phyloP scores from a whole-genome alignment of 495 filamentous ascomycete genomes.

The Zalerion maritima region DNA sequence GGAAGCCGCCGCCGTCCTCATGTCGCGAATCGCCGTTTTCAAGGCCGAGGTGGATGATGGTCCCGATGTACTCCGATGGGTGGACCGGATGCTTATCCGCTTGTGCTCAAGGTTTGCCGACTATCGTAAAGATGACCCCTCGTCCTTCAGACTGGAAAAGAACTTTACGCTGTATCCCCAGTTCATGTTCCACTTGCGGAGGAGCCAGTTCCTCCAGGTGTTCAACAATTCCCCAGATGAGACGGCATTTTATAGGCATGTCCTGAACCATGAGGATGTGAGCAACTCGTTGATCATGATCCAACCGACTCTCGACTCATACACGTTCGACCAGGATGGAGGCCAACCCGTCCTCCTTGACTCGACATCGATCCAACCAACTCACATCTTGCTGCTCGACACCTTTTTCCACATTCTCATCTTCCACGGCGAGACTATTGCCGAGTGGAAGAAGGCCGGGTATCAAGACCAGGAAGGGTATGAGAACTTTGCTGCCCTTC shows the following conservation, averaged over 20 bases:
- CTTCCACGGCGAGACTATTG: slow-evolving; percentile 95
- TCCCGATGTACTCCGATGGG: slow-evolving; percentile 97
- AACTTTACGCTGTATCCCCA: slow-evolving; percentile 99
- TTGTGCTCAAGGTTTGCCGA: slow-evolving; percentile 95
- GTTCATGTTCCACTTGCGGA: slow-evolving; percentile 98
- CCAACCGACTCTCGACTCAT: slow-evolving; percentile 93
- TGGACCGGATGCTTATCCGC: slow-evolving; percentile 96
- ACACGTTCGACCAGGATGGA: slow-evolving; percentile 89
- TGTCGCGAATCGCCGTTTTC: slow-evolving; percentile 97
- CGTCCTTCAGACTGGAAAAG: slow-evolving; percentile 95
- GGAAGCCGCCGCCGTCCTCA: slow-evolving; percentile 92
- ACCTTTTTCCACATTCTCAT: slow-evolving; percentile 99
- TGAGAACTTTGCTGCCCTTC: slow-evolving; percentile 79
- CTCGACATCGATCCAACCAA: slow-evolving; percentile 87
- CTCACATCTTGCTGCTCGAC: slow-evolving; percentile 88
- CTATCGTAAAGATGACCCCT: slow-evolving; percentile 95
- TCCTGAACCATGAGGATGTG: slow-evolving; percentile 94
- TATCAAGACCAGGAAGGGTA: slow-evolving; percentile 98
- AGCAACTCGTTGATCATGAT: slow-evolving; percentile 98
- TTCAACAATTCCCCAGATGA: slow-evolving; percentile 99
- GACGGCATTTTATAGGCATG: slow-evolving; percentile 95
- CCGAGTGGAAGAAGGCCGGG: slow-evolving; percentile 95
- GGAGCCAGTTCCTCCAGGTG: slow-evolving; percentile 95
- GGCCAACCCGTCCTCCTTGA: slow-evolving; percentile 84
- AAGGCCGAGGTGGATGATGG: slow-evolving; percentile 98